Evolutionary conservation across 2,329 filamentous ascomycete species (phyloP).

Genomic region (Arthrocladium fulminans): DNA sequence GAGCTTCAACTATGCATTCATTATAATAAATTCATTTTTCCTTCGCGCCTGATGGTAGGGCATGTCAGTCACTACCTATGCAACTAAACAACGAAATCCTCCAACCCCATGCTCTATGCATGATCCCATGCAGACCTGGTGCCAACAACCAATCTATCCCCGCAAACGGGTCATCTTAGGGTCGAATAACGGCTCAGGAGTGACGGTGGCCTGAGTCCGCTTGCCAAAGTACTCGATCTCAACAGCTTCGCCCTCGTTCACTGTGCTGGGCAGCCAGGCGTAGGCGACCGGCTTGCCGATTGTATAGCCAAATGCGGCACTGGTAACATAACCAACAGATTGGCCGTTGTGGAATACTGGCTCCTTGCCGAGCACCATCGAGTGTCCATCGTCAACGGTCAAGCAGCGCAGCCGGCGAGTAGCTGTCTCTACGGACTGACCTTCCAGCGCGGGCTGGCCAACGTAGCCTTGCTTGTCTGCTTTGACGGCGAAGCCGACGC

Average conservation of each 20-base stretch:
- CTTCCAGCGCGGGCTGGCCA: slow-evolving; percentile 43
- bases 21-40: too few species aligned
- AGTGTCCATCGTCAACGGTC: slow-evolving; percentile 47
- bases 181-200: slow-evolving; percentile 42
- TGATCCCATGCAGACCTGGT: too few species aligned
- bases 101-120: too few species aligned
- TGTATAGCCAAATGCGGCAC: slow-evolving; percentile 52
- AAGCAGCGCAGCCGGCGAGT: slow-evolving; percentile 37
- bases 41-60: too few species aligned
- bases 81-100: too few species aligned
- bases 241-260: slow-evolving; percentile 43
- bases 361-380: slow-evolving; percentile 54
- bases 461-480: slow-evolving; percentile 35
- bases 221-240: slow-evolving; percentile 56
- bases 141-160: slow-evolving; percentile 10
- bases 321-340: slow-evolving; percentile 51
- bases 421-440: slow-evolving; percentile 32
- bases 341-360: slow-evolving; percentile 46
- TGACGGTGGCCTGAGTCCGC: slow-evolving; percentile 46
- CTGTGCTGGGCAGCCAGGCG: slow-evolving; percentile 44
- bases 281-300: slow-evolving; percentile 52
- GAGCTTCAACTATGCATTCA: too few species aligned
- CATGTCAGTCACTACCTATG: too few species aligned
- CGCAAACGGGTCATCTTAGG: slow-evolving; percentile 32
- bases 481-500: slow-evolving; percentile 44